These are phyloP conservation scores for Pseudonitzschia multiseries DNA, from an alignment of 108 stramenopile genomes.

Conservation along the genomic window DNA sequence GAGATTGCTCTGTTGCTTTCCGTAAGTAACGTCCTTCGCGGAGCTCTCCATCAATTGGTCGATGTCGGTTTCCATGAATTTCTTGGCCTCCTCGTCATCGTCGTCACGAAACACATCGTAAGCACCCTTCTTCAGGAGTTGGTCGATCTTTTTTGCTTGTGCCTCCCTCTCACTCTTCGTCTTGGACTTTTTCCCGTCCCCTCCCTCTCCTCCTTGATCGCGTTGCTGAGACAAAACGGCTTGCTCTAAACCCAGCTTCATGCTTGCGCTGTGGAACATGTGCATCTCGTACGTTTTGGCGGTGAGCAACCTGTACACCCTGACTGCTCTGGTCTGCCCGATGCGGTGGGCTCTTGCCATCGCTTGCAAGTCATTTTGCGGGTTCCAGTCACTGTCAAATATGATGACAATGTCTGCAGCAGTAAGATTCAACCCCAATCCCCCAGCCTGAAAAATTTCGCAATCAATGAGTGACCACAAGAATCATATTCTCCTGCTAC, in stretches of 20 bases:
- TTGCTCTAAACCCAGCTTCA: conserved; percentile 95
- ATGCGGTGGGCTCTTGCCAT: conserved; percentile 97
- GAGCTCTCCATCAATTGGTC: conserved; percentile 83
- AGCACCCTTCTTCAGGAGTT: conserved; percentile 80
- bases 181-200: conserved; percentile 50
- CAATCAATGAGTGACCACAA: background rate
- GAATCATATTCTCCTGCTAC: background rate
- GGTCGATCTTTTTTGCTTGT: conserved; percentile 83
- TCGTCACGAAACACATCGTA: conserved; percentile 86
- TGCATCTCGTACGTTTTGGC: conserved; percentile 97
- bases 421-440: conserved; percentile 79
- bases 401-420: conserved; percentile 97
- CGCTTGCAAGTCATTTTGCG: conserved; percentile 95
- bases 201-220: conserved; percentile 52
- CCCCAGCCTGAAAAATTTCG: conserved; percentile 39
- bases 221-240: conserved; percentile 92
- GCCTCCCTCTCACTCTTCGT: conserved; percentile 62
- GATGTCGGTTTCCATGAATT: conserved; percentile 89
- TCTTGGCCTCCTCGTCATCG: conserved; percentile 77
- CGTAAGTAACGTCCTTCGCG: conserved; percentile 80
- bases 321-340: conserved; percentile 82
- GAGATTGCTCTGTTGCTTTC: conserved; percentile 48
- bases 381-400: conserved; percentile 68
- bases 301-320: conserved; percentile 71
- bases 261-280: conserved; percentile 96